A percentile compares a stretch with the other conserved stretches of the same genome.
phyloP scores from a whole-genome alignment of 2,329 filamentous ascomycete species.

The Trichoderma pleuroti region DNA sequence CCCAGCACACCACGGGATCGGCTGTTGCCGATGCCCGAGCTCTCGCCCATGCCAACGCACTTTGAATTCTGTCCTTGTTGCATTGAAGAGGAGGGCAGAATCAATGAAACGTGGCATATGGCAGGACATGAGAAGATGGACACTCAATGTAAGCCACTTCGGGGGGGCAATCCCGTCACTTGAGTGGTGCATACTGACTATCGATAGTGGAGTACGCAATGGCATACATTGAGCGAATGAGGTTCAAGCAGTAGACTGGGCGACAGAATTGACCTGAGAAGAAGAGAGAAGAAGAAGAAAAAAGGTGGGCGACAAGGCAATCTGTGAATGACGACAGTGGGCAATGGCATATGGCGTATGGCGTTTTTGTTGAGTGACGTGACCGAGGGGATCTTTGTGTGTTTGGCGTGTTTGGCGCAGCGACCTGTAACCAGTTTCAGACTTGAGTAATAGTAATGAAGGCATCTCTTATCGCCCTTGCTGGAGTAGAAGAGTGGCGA shows the following conservation, averaged over 20 bases:
- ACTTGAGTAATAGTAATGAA: background rate
- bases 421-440: constrained; percentile 1
- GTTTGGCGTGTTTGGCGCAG: constrained; percentile 1
- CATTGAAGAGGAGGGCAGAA: constrained; percentile 14
- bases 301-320: background rate
- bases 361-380: constrained; percentile 1
- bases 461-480: background rate
- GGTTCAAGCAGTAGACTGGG: background rate
- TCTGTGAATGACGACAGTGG: background rate
- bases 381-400: background rate
- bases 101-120: constrained; percentile 19
- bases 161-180: background rate
- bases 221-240: constrained; percentile 17
- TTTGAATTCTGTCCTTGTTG: constrained; percentile 19
- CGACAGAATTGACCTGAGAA: background rate
- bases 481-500: constrained; percentile 8
- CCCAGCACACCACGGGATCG: constrained; percentile 17
- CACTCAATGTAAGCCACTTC: constrained; percentile 14
- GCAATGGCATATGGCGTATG: constrained; percentile 2
- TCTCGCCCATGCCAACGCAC: constrained; percentile 17
- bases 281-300: background rate
- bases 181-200: constrained; percentile 11
- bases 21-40: constrained; percentile 13
- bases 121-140: constrained; percentile 18
- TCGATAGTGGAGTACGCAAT: constrained; percentile 16